Percentiles rank a stretch among this genome's conserved stretches.
phyloP scores from a whole-genome alignment of 2,329 filamentous ascomycete genomes.

The Botrytis galanthina region DNA sequence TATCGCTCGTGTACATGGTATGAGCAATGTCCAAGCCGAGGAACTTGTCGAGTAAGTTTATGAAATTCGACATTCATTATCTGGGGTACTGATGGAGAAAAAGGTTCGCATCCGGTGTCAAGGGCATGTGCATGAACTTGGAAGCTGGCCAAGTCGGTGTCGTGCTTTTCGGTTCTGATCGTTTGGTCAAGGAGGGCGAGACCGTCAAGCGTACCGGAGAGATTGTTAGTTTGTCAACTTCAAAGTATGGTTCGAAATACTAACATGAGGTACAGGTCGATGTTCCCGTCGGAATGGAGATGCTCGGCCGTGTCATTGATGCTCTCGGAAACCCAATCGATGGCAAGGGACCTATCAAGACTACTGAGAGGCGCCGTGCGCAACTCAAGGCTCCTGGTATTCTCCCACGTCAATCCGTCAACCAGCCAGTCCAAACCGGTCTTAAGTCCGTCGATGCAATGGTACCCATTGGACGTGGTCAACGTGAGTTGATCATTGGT shows the following conservation, averaged over 20 bases:
- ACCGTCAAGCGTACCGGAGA: constrained; percentile 99
- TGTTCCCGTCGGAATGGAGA: constrained; percentile 85
- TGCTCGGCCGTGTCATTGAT: constrained; percentile 97
- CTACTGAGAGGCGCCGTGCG: constrained; percentile 88
- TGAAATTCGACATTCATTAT: constrained; percentile 20
- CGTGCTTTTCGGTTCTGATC: constrained; percentile 99
- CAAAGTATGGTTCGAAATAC: constrained; percentile 11
- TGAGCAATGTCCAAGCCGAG: constrained; percentile 99
- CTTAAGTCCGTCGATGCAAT: constrained; percentile 99
- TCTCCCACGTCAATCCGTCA: constrained; percentile 93
- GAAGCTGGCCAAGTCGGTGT: constrained; percentile 99
- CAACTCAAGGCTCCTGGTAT: constrained; percentile 99
- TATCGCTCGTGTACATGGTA: constrained; percentile 99
- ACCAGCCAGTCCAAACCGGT: constrained; percentile 98
- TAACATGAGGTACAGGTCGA: constrained; percentile 67
- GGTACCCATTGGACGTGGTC: constrained; percentile 99
- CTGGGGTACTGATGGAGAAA: constrained; percentile 24
- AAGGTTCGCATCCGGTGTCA: constrained; percentile 98
- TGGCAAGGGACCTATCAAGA: constrained; percentile 95
- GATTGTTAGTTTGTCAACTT: constrained; percentile 70
- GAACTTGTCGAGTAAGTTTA: constrained; percentile 96
- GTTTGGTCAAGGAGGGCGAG: constrained; percentile 99
- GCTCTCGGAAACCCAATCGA: constrained; percentile 99
- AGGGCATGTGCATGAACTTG: constrained; percentile 99
- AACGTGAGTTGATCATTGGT: constrained; percentile 99